These are phyloP conservation scores for Suillus brevipes DNA, from an alignment of 768 basidiomycete genomes.

Conservation along the genomic window DNA sequence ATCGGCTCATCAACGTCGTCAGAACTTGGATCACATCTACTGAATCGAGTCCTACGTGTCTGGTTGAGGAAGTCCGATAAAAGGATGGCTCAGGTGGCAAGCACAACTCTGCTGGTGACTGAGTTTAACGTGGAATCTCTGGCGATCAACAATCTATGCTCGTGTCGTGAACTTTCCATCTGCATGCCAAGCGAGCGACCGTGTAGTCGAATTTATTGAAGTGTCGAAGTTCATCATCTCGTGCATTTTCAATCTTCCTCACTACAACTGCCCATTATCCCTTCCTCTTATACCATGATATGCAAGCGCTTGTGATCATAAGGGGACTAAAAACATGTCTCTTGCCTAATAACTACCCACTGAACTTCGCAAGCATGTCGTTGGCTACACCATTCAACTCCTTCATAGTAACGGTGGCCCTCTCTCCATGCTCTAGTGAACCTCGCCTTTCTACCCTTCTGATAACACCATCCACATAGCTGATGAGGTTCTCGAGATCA, in stretches of 20 bases:
- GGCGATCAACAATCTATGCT: no score
- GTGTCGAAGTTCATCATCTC: background rate
- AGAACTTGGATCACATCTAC: no score
- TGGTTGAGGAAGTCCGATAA: no score
- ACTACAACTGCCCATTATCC: background rate
- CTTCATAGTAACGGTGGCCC: background rate
- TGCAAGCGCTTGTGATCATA: no score
- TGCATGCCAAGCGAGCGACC: background rate
- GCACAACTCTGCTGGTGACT: no score
- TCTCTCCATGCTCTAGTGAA: background rate
- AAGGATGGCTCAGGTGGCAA: background rate
- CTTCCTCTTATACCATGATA: no score
- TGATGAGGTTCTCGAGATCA: background rate
- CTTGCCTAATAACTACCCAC: background rate
- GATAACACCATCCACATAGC: background rate
- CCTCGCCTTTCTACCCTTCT: no score
- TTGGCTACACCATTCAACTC: background rate
- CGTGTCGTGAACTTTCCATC: no score
- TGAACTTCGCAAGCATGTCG: background rate
- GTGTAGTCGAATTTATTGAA: background rate
- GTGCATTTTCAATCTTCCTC: background rate
- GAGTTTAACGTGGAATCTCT: no score
- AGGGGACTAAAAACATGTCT: no score
- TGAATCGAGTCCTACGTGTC: no score
- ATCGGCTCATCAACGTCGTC: no score